Evolutionary conservation across 2,329 filamentous ascomycete species (phyloP).

Genomic region (Aspergillus calidoustus): DNA sequence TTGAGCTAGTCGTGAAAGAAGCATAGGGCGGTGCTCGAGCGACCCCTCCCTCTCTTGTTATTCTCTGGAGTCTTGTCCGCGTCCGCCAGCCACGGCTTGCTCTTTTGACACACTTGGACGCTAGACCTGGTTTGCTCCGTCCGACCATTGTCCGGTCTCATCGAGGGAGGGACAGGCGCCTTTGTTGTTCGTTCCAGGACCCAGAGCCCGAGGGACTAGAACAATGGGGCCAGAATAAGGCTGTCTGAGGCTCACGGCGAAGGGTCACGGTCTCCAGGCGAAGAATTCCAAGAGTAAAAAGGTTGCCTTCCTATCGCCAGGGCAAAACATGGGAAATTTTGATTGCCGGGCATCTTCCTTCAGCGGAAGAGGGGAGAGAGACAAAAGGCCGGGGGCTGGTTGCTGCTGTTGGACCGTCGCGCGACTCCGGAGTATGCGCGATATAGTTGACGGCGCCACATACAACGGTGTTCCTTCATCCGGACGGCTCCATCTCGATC

Average conservation of each 20-base stretch:
- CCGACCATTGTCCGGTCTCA: constrained; percentile 21
- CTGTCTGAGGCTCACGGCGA: constrained; percentile 17
- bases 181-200: constrained; percentile 4
- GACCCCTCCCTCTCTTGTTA: constrained; percentile 6
- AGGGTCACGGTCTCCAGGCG: background rate
- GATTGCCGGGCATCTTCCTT: constrained; percentile 6
- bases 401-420: constrained; percentile 16
- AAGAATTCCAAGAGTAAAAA: constrained; percentile 4
- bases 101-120: constrained; percentile 14
- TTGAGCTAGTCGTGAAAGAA: constrained; percentile 18
- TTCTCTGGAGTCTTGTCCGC: constrained; percentile 2
- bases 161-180: constrained; percentile 6
- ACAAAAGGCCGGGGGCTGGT: constrained; percentile 11
- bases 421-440: constrained; percentile 15
- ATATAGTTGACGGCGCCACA: constrained; percentile 19
- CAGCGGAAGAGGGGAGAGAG: constrained; percentile 4
- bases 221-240: constrained; percentile 15
- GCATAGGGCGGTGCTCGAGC: constrained; percentile 19
- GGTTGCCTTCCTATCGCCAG: constrained; percentile 5
- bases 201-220: background rate
- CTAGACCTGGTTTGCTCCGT: constrained; percentile 18
- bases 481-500: constrained; percentile 12
- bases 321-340: constrained; percentile 3
- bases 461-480: constrained; percentile 10
- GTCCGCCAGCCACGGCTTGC: constrained; percentile 15